phyloP scores from a whole-genome alignment of 331 rosid species.

The Quercus lobata region DNA sequence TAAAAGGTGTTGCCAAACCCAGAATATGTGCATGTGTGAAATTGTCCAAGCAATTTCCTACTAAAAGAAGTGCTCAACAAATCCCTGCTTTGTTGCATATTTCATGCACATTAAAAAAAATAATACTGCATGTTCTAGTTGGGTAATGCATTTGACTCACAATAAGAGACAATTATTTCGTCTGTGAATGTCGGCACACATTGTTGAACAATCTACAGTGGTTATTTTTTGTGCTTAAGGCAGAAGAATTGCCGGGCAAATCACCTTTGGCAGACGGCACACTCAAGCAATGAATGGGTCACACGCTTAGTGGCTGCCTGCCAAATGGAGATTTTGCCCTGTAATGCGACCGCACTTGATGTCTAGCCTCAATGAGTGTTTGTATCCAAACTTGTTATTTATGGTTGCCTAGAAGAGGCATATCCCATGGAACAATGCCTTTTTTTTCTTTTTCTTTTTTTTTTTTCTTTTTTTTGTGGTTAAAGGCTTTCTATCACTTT shows the following conservation, averaged over 20 bases:
- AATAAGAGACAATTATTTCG: no score
- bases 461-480: neutral
- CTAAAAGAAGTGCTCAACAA: no score
- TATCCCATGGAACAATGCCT: constrained; percentile 14
- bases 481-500: neutral
- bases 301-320: neutral
- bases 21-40: no score
- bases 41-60: no score
- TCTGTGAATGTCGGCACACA: no score
- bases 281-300: neutral
- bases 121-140: no score
- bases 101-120: no score
- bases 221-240: neutral
- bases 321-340: constrained; percentile 19
- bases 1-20: no score
- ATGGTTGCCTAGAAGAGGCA: constrained; percentile 3
- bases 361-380: neutral
- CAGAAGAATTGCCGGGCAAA: constrained; percentile 38
- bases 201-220: neutral
- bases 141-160: no score
- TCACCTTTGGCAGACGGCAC: constrained; percentile 42
- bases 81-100: no score
- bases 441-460: neutral
- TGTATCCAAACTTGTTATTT: neutral
- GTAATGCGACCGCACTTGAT: constrained; percentile 18